Evolutionary conservation across 371 early-diverging fungal species (phyloP), one percentile per base, ranked within the genome.

Genomic region (Apophysomyces ossiformis): DNA sequence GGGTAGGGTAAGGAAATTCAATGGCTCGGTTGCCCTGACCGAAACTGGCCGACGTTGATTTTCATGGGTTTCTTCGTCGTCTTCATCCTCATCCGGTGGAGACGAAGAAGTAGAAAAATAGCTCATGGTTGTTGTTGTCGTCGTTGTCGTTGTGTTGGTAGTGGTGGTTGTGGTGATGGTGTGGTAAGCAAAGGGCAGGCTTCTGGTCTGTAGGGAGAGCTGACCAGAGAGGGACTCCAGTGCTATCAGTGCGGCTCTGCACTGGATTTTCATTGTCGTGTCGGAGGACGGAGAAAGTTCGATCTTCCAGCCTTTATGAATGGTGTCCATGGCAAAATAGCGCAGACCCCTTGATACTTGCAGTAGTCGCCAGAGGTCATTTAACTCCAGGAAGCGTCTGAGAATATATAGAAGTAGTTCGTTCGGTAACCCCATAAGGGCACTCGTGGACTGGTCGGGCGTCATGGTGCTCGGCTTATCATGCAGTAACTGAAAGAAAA

Each of bases 361-460:
- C 57, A 69, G 58, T 59, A 81, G 50, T 57, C 57, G 41, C 81
- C 81, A 81, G 39, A 81, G 37, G 59, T 81, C 81, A 32, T 47
- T 63, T 50, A 81, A 37, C 32, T 73, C 76, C 50, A 78, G 60
- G 43, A 78, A 81, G 60, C 74, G 57, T 62, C 63, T 65, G 9
- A 81, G 58, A 58, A 75, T 69, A 58, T 81, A 76, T 7, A 78
- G 61, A 32, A 81, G 60, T 26, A 81, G 61, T 63, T 81, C 81
- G 61, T 78, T 77, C 13, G 78, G 81, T 56, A 81, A 60, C 9
- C 57, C 64, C 57, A 73, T 50, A 21, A 78, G 60, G 39, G 69
- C 59, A 39, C 60, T 63, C 39, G 32, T 64, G 16, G 38, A 21
- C 44, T 61, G 61, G 36, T 56, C 44, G 37, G 35, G 37, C 37